phyloP scores from a whole-genome alignment of 352 stramenopile genomes.

The Phytopythium oedochilum region DNA sequence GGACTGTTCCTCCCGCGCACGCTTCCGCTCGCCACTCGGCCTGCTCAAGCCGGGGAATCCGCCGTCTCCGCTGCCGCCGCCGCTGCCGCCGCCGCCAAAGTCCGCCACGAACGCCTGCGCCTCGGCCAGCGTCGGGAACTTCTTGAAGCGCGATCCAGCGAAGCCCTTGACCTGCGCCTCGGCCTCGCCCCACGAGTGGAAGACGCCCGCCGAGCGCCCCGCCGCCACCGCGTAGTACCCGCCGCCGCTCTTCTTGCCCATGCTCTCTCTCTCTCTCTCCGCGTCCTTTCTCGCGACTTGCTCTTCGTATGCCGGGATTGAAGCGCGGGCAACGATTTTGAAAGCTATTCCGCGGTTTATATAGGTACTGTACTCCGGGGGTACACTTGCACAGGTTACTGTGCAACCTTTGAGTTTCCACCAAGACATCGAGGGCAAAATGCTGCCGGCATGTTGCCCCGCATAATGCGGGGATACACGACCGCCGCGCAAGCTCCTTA shows the following conservation, averaged over 20 bases:
- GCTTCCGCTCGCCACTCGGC: neutral
- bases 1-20: constrained; percentile 1
- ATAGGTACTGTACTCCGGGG: too few relatives aligned
- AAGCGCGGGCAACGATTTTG: too few relatives aligned
- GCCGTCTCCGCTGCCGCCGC: neutral
- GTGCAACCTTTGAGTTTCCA: too few relatives aligned
- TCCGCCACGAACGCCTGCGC: constrained; percentile 42
- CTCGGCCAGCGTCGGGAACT: constrained; percentile 45
- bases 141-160: constrained; percentile 47
- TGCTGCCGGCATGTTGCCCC: too few relatives aligned
- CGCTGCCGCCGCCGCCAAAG: neutral
- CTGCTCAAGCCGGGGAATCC: too few relatives aligned
- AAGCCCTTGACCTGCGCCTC: constrained; percentile 61
- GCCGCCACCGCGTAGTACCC: constrained; percentile 60
- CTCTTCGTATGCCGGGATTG: neutral
- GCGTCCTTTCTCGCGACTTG: neutral
- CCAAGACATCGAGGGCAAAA: too few relatives aligned
- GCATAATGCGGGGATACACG: too few relatives aligned
- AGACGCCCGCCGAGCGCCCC: constrained; percentile 49
- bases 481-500: too few relatives aligned
- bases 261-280: neutral
- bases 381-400: too few relatives aligned
- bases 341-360: too few relatives aligned
- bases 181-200: constrained; percentile 40
- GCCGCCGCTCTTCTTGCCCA: constrained; percentile 4